Base-by-base conservation (phyloP, 768 basidiomycete genomes). In the Rhizopogon rudus region DNA sequence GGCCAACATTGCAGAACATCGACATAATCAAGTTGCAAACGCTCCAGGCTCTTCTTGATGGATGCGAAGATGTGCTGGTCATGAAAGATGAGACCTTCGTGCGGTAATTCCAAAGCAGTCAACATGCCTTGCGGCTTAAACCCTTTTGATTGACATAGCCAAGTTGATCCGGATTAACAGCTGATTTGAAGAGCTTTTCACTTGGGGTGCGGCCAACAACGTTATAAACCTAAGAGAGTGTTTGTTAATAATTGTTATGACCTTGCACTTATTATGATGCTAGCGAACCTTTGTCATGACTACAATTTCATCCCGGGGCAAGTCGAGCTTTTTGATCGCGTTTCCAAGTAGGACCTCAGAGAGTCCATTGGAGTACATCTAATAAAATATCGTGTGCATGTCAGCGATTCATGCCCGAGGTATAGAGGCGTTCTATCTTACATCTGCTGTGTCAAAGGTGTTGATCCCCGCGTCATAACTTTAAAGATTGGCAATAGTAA, bases 11-110 rank as follows among this genome's bases (percentile, higher is more conserved):
- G 88, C 7, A 90, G 69, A 1, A 91, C 69, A 62, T 91, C 91
- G 61, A 92, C 76, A 58, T 90, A 88, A 51, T 91, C 89, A 28
- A 88, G 67, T 44, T 89, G 84, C 2, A 92, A 75, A 16, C 88
- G 77, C 63, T 86, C 69, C 56, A 91, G 67, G 44, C 81, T 82
- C 14, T 72, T 70, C 61, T 84, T 83, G 37, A 87, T 80, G 0
- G 81, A 73, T 35, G 84, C 86, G 60, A 92, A 91, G 40, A 91
- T 89, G 61, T 85, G 82, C 83, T 90, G 44, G 45, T 41, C 20
- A 31, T 37, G 20, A 14, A 20, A 49, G 33, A 22, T 49, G 14
- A 37, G 35, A 37, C 13, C 3, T 33, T 33, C 13, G 14, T 37
- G 35, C 14, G 22, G 22, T 8, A 37, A 41, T 14, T 16, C 9